A percentile compares a stretch with the other conserved stretches of the same genome.
Evolutionary conservation across 2,329 filamentous ascomycete species (phyloP).

Genomic region (Alternaria triticimaculans): DNA sequence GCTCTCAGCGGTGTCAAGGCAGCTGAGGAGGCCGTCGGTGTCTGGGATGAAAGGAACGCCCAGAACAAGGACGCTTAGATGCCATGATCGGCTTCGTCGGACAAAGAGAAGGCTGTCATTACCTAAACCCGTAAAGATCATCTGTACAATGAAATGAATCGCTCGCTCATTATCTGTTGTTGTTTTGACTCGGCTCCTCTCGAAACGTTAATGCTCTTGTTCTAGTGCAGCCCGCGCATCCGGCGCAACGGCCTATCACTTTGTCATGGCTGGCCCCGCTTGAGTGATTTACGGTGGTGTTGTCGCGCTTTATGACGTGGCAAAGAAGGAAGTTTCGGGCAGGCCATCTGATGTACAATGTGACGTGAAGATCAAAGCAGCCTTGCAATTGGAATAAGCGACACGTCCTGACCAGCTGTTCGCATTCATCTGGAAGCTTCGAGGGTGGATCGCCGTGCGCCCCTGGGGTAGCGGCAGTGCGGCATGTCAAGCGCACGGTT

Average conservation of each 20-base stretch:
- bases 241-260: background rate
- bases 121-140: background rate
- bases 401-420: background rate
- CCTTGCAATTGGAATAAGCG: background rate
- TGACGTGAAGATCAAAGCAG: background rate
- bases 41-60: constrained; percentile 78
- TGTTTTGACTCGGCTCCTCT: background rate
- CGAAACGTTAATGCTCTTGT: background rate
- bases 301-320: constrained; percentile 3
- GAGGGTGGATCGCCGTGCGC: constrained; percentile 6
- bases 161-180: background rate
- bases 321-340: background rate
- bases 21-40: constrained; percentile 80
- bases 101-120: constrained; percentile 2
- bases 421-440: constrained; percentile 7
- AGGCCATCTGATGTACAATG: background rate
- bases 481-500: constrained; percentile 18
- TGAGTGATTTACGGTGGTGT: constrained; percentile 5
- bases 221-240: background rate
- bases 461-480: constrained; percentile 10
- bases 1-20: constrained; percentile 86
- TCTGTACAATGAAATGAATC: background rate
- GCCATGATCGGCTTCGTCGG: background rate
- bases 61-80: constrained; percentile 67
- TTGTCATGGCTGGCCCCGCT: constrained; percentile 4